Conservation (phyloP, 192 early-diverging fungal species). For the Diversispora eburnea region DNA sequence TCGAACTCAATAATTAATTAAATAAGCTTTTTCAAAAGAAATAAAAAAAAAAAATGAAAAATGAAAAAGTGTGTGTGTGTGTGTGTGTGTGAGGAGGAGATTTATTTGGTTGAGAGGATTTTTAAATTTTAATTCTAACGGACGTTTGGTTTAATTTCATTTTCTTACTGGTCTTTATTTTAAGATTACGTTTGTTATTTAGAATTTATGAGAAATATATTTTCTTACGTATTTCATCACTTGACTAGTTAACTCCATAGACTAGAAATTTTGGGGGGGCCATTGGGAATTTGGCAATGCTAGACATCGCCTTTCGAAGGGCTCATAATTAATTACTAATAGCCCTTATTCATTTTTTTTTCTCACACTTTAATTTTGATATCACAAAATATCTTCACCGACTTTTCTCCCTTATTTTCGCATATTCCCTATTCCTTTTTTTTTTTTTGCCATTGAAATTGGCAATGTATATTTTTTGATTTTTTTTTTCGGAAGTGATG, state of each 20-base stretch:
- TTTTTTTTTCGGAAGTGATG: too few relatives aligned
- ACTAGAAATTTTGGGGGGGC: not conserved
- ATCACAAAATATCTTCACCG: too few relatives aligned
- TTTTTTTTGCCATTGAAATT: too few relatives aligned
- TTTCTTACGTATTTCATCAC: constrained; percentile 1
- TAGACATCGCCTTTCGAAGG: not conserved
- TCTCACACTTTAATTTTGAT: too few relatives aligned
- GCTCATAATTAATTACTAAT: too few relatives aligned
- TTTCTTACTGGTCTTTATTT: constrained; percentile 13
- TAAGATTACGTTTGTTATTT: not conserved
- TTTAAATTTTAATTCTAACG: not conserved
- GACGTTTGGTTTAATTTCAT: not conserved
- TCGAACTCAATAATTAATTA: not conserved
- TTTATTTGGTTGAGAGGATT: not conserved
- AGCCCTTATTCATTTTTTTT: too few relatives aligned
- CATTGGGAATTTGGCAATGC: not conserved
- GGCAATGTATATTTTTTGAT: too few relatives aligned
- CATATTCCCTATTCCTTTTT: too few relatives aligned
- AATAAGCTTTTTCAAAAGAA: not conserved
- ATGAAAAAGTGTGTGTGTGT: not conserved
- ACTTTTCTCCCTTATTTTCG: too few relatives aligned
- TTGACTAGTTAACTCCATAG: constrained; percentile 5
- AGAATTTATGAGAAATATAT: not conserved
- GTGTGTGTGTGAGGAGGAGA: not conserved
- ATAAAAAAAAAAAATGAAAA: not conserved